phyloP scores from a whole-genome alignment of 2,329 filamentous ascomycete genomes.

The Rutstroemia sp. region DNA sequence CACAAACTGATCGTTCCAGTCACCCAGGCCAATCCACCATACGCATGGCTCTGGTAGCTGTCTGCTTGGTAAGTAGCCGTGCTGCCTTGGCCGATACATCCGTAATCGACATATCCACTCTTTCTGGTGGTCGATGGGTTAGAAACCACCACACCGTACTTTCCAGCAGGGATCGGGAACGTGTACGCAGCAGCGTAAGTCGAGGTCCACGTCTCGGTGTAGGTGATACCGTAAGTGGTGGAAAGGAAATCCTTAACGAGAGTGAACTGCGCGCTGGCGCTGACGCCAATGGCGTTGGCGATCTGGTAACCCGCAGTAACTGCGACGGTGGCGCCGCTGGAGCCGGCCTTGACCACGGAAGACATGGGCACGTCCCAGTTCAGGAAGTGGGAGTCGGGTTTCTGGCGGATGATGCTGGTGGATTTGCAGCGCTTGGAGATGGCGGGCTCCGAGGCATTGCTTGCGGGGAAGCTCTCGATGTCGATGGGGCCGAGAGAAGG shows the following conservation, averaged over 20 bases:
- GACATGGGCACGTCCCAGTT: constrained; percentile 3
- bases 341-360: neutral
- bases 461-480: neutral
- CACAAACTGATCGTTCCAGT: constrained; percentile 2
- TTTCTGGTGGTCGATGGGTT: neutral
- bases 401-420: neutral
- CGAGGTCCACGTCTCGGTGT: neutral
- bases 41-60: neutral
- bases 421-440: neutral
- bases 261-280: neutral
- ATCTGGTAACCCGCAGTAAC: neutral
- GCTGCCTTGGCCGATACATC: neutral
- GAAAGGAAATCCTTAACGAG: neutral
- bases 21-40: neutral
- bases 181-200: neutral
- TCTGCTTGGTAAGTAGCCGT: neutral
- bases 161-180: neutral
- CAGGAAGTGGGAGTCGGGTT: neutral
- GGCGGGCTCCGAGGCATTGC: neutral
- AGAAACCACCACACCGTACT: neutral
- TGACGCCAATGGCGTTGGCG: neutral
- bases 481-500: neutral
- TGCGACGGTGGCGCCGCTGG: neutral
- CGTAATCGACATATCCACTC: neutral
- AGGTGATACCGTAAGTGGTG: neutral